A percentile compares a stretch with the other conserved stretches of the same genome.
Evolutionary conservation across 345 rosid genomes (phyloP).

Genomic region (Acer yangbiense): DNA sequence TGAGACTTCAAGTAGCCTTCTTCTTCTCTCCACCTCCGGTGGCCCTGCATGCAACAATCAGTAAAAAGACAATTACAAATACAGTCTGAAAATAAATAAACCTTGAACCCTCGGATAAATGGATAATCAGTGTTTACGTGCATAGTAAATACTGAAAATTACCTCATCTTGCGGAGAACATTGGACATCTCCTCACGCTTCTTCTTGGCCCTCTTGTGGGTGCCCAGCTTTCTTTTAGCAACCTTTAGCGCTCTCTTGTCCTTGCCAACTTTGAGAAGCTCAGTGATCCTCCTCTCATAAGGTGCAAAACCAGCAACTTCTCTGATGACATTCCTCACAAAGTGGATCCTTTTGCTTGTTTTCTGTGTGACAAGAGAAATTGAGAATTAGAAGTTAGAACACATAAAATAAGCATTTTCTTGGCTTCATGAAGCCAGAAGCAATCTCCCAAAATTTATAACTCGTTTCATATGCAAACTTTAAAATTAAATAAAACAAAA

Average conservation of each 20-base stretch:
- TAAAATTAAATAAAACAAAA: neutral
- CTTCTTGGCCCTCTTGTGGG: constrained; percentile 92
- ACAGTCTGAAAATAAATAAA: neutral
- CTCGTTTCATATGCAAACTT: neutral
- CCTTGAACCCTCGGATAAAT: neutral
- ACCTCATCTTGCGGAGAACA: constrained; percentile 85
- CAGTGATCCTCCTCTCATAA: constrained; percentile 84
- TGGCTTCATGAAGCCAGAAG: neutral
- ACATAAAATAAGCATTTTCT: neutral
- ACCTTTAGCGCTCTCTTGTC: constrained; percentile 89
- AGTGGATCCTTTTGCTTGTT: constrained; percentile 81
- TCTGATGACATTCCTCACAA: constrained; percentile 67
- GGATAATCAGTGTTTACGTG: too few species aligned
- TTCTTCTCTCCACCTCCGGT: constrained; percentile 60
- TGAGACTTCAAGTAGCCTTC: constrained; percentile 26
- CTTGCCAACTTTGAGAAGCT: constrained; percentile 88
- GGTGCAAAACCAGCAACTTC: constrained; percentile 98
- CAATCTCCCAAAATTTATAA: neutral
- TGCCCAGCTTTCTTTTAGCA: constrained; percentile 85
- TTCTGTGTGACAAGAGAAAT: constrained; percentile 39
- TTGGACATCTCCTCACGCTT: constrained; percentile 92
- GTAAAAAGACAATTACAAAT: neutral
- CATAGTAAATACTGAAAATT: neutral
- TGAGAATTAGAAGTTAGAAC: neutral
- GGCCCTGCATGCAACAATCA: constrained; percentile 37